These are phyloP conservation scores for Nakazawaea wickerhamii DNA, from an alignment of 805 yeast genomes.

Conservation along the genomic window DNA sequence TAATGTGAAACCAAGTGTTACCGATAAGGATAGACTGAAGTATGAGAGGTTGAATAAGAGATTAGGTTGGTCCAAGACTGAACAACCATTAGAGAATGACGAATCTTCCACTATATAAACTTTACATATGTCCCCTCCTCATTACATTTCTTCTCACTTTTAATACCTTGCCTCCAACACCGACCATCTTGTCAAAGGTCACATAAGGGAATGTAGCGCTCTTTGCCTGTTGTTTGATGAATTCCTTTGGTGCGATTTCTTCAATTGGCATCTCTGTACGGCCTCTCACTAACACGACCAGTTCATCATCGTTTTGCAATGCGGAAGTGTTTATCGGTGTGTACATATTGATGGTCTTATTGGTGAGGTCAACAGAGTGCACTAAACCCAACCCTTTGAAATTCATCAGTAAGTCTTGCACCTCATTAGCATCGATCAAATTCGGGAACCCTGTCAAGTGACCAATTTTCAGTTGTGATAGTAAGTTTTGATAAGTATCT, in stretches of 20 bases:
- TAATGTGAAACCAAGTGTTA: slow-evolving; percentile 83
- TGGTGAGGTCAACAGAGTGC: slow-evolving; percentile 52
- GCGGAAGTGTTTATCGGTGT: slow-evolving; percentile 33
- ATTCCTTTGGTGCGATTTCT: slow-evolving; percentile 26
- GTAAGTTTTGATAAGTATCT: slow-evolving; percentile 17
- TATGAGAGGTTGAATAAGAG: slow-evolving; percentile 70
- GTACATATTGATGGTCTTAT: slow-evolving; percentile 46
- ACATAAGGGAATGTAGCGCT: slow-evolving; percentile 30
- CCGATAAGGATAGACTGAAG: slow-evolving; percentile 73
- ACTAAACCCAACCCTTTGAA: slow-evolving; percentile 55
- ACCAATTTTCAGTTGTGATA: slow-evolving; percentile 7
- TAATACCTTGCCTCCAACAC: slow-evolving; percentile 44
- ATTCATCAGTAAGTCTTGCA: slow-evolving; percentile 12
- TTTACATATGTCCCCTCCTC: slow-evolving; percentile 24
- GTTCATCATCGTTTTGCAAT: slow-evolving; percentile 20
- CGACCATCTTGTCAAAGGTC: slow-evolving; percentile 29
- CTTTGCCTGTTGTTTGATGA: slow-evolving; percentile 13
- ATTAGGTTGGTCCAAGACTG: slow-evolving; percentile 61
- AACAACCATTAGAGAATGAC: slow-evolving; percentile 7
- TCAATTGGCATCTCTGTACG: slow-evolving; percentile 59
- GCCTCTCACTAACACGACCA: slow-evolving; percentile 52
- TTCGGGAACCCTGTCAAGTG: slow-evolving; percentile 22
- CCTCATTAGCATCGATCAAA: slow-evolving; percentile 18
- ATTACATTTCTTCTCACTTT: slow-evolving; percentile 42
- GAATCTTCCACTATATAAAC: background rate